Base-by-base conservation (phyloP, 2,329 filamentous ascomycete species). In the Hypoxylon sp. region DNA sequence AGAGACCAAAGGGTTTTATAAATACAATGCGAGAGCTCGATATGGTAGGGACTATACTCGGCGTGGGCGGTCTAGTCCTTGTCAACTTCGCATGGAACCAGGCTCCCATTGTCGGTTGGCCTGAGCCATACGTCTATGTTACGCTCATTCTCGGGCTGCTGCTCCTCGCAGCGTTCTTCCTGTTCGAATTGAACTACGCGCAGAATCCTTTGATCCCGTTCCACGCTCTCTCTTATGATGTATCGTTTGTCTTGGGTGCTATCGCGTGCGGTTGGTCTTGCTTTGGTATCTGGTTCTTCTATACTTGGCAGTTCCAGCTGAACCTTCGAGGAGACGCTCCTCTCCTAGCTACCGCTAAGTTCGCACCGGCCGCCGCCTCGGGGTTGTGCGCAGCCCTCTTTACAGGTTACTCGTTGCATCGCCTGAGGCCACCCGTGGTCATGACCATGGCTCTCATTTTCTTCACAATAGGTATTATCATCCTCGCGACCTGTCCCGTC, bases 41-140 rank as follows among this genome's bases (percentile, higher is more conserved):
- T 61, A 45, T 75, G 6, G 50, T 67, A 2, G 74, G 74, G 25
- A 69, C 72, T 0, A 46, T 74, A 14, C 68, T 74, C 3, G 86
- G 86, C 1, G 81, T 88, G 27, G 74, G 78, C 0, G 84, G 81
- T 1, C 77, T 89, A 46, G 78, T 88, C 1, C 75, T 89, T 2
- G 78, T 88, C 73, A 88, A 88, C 72, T 83, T 88, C 63, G 83
- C 85, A 0, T 87, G 85, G 83, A 88, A 88, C 69, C 86, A 88
- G 71, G 85, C 83, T 0, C 82, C 84, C 0, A 78, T 84, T 1
- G 82, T 82, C 5, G 84, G 85, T 0, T 88, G 86, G 86, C 67
- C 75, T 2, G 76, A 79, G 14, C 77, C 84, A 0, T 86, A 87
- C 67, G 80, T 85, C 41, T 84, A 84, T 63, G 75, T 82, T 1